Percentiles rank a stretch among this genome's conserved stretches.
Conservation (phyloP, 768 basidiomycete species). For the Trametes villosa region DNA sequence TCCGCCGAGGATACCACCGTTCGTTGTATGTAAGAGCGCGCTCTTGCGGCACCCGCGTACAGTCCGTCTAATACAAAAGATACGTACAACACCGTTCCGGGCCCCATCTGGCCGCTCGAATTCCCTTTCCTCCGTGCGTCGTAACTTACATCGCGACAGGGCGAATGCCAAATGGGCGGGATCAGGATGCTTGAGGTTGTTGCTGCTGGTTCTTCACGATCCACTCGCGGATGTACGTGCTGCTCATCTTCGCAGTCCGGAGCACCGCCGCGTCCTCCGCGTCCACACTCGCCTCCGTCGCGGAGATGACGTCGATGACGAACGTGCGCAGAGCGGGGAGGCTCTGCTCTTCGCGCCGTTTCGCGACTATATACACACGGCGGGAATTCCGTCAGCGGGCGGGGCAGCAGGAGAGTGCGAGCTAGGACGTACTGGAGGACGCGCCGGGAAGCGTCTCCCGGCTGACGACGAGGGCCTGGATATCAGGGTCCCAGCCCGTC, state of each 20-base stretch:
- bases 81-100: too few species aligned
- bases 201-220: conserved; percentile 46
- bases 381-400: background rate
- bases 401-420: background rate
- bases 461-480: conserved; percentile 93
- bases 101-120: too few species aligned
- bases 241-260: conserved; percentile 89
- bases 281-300: conserved; percentile 60
- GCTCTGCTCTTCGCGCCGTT: conserved; percentile 54
- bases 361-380: conserved; percentile 67
- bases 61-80: too few species aligned
- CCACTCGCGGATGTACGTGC: conserved; percentile 91
- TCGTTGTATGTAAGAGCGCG: conserved; percentile 22
- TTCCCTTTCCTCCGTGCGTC: too few species aligned
- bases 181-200: background rate
- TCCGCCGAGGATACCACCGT: background rate
- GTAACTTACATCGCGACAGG: too few species aligned
- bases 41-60: too few species aligned
- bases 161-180: too few species aligned
- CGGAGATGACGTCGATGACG: conserved; percentile 89
- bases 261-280: conserved; percentile 69
- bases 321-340: conserved; percentile 68
- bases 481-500: conserved; percentile 81
- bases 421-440: conserved; percentile 59
- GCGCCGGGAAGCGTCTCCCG: conserved; percentile 85